A percentile compares a stretch with the other conserved stretches of the same genome.
phyloP scores from a whole-genome alignment of 768 basidiomycete species.

The Epithele typhae region DNA sequence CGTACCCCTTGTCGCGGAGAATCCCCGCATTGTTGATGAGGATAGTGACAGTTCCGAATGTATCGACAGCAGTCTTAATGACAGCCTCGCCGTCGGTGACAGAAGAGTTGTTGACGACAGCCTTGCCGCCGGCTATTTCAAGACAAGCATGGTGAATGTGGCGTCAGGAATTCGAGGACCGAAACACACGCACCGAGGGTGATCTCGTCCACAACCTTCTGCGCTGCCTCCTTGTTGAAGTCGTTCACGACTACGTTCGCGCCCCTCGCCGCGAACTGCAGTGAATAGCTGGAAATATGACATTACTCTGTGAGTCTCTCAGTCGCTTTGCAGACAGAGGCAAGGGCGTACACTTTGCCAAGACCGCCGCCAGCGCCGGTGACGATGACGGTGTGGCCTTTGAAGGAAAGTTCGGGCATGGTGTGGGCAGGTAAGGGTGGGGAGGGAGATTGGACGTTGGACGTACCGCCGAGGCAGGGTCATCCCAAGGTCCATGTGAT shows the following conservation, averaged over 20 bases:
- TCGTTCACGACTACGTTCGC: slow-evolving; percentile 97
- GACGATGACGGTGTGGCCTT: slow-evolving; percentile 86
- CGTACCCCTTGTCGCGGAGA: slow-evolving; percentile 72
- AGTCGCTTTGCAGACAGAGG: neutral
- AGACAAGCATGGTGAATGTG: too few species aligned
- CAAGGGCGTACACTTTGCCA: slow-evolving; percentile 63
- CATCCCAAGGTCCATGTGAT: slow-evolving; percentile 9
- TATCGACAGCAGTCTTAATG: slow-evolving; percentile 79
- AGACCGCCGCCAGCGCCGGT: slow-evolving; percentile 97
- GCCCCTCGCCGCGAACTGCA: slow-evolving; percentile 88
- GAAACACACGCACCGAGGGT: slow-evolving; percentile 62
- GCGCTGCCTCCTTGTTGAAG: slow-evolving; percentile 81
- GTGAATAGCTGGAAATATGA: slow-evolving; percentile 66
- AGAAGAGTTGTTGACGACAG: slow-evolving; percentile 80
- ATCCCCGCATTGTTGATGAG: slow-evolving; percentile 98
- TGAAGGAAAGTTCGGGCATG: slow-evolving; percentile 56
- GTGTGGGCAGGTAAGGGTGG: slow-evolving; percentile 1
- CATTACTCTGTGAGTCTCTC: neutral
- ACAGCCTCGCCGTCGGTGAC: slow-evolving; percentile 85
- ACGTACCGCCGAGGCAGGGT: slow-evolving; percentile 7
- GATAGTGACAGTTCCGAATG: slow-evolving; percentile 80
- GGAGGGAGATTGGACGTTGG: neutral
- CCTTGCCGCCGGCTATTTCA: slow-evolving; percentile 79
- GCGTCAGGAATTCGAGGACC: neutral
- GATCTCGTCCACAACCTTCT: slow-evolving; percentile 91